Base-by-base conservation (phyloP, 2,329 filamentous ascomycete genomes). In the Diaporthe capsici region DNA sequence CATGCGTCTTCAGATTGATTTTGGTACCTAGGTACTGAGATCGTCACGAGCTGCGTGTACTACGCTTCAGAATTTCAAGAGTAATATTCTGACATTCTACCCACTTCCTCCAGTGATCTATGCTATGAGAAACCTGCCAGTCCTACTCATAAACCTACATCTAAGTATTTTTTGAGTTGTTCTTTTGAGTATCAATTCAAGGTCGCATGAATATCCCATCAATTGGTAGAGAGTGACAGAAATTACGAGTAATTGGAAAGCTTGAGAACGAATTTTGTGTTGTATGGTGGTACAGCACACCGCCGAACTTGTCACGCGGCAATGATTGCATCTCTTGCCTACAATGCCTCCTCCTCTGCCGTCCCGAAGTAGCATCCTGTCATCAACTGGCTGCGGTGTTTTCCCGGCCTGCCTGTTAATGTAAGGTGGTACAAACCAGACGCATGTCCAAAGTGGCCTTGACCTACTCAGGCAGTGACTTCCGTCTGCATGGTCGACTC, bases 371-470 rank as follows among this genome's bases (percentile, higher is more conserved):
- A 42, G 37, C 6, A 28, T 20, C 1, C 3, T 13, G 10, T n/a
- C 34, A 25, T 9, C 10, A 61, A 2, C 22, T 20, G 10, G n/a
- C n/a, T 3, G 1, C 17, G 20, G 12, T n/a, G 17, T 25, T 61
- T n/a, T 61, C n/a, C 37, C 58, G 37, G 58, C 37, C n/a, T 61
- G 37, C 58, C 58, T 28, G 2, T 61, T 44, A 3, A 1, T 42
- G 58, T 61, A 42, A 28, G 58, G 58, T 61, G 37, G 15, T 61
- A 61, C 58, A 61, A 60, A 44, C 0, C 37, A 61, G 58, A 61
- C 58, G 58, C 58, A 61, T 61, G 58, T 44, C 37, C 37, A 20
- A 61, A 61, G n/a, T 20, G 10, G 20, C 58, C 37, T 61, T 42
- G 37, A 20, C 58, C 37, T 44, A 44, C 22, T 61, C 31, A 28